These are phyloP conservation scores for Coemansia sp. DNA, from an alignment of 192 early-diverging fungal genomes.

Conservation along the genomic window DNA sequence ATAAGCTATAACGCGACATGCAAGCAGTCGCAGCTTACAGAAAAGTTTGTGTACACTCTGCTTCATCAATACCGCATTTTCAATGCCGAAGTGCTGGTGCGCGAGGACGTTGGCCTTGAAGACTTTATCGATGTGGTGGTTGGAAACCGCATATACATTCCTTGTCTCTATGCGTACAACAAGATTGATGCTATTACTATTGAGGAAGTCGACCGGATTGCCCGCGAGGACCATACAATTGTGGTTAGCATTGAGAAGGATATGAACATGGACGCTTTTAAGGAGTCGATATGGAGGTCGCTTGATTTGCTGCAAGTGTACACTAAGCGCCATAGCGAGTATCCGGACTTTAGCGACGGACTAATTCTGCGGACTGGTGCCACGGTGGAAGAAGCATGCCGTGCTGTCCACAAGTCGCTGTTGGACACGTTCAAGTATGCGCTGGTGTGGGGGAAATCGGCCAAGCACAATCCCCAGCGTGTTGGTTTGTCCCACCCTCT, in stretches of 20 bases:
- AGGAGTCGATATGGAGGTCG: conserved; percentile 89
- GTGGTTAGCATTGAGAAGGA: conserved; percentile 89
- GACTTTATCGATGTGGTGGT: conserved; percentile 99
- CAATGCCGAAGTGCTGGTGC: conserved; percentile 95
- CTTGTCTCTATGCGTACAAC: conserved; percentile 95
- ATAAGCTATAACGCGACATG: conserved; percentile 90
- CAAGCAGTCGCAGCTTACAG: conserved; percentile 81
- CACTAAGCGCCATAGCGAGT: conserved; percentile 94
- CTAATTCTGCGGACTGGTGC: conserved; percentile 83
- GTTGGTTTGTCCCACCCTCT: conserved; percentile 81
- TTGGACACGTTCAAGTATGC: conserved; percentile 91
- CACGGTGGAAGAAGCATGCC: conserved; percentile 82
- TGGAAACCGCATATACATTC: conserved; percentile 94
- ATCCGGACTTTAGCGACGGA: conserved; percentile 89
- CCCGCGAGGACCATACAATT: conserved; percentile 85
- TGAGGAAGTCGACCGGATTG: conserved; percentile 91
- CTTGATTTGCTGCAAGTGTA: conserved; percentile 88
- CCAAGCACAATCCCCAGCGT: conserved; percentile 96
- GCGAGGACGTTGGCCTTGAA: conserved; percentile 95
- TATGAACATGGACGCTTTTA: conserved; percentile 87
- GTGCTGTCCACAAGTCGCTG: conserved; percentile 83
- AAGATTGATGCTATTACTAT: conserved; percentile 96
- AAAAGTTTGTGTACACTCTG: conserved; percentile 90
- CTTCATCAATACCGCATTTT: conserved; percentile 97
- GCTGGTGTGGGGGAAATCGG: conserved; percentile 92